Evolutionary conservation across 768 basidiomycete species (phyloP).

Genomic region (Hypholoma fasciculare): DNA sequence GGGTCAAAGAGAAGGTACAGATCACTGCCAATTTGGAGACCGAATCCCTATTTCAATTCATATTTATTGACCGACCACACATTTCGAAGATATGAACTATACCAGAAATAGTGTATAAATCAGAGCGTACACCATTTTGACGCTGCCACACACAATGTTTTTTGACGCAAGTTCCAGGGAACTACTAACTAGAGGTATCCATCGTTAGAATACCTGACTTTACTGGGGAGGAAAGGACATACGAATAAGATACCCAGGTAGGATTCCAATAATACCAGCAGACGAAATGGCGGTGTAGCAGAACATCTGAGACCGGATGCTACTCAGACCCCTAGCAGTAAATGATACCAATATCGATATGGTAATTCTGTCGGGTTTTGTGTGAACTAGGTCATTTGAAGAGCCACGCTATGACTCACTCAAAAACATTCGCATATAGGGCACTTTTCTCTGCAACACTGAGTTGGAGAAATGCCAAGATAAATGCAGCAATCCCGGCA

Average conservation of each 20-base stretch:
- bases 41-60: constrained; percentile 56
- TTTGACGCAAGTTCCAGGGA: constrained; percentile 84
- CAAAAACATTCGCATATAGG: constrained; percentile 89
- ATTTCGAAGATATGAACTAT: neutral
- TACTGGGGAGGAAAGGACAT: constrained; percentile 24
- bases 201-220: constrained; percentile 2
- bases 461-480: constrained; percentile 72
- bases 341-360: constrained; percentile 83
- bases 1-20: constrained; percentile 74
- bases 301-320: constrained; percentile 74
- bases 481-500: constrained; percentile 67
- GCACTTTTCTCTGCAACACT: constrained; percentile 73
- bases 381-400: neutral
- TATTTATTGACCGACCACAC: neutral
- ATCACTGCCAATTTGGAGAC: constrained; percentile 82
- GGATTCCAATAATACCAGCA: constrained; percentile 81
- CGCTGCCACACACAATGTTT: constrained; percentile 82
- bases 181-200: constrained; percentile 56
- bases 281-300: constrained; percentile 93
- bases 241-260: constrained; percentile 89
- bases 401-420: constrained; percentile 51
- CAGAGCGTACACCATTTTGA: constrained; percentile 88
- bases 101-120: constrained; percentile 82
- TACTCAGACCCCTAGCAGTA: constrained; percentile 77
- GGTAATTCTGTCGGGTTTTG: constrained; percentile 56